Evolutionary conservation across 257 asterid genomes (phyloP).

Genomic region (Nicotiana benthamiana): DNA sequence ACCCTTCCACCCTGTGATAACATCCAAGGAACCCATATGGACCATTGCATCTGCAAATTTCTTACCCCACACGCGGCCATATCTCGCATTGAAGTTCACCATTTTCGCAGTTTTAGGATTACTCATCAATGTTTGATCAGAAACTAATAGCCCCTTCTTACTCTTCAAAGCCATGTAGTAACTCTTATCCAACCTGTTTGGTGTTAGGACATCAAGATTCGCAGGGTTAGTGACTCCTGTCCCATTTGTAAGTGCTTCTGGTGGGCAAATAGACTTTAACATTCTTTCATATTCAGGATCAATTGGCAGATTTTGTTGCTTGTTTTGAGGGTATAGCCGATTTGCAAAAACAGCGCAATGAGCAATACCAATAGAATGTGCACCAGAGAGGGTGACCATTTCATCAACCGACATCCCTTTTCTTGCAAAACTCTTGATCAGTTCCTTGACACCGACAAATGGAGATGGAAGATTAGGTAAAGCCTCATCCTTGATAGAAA

Average conservation of each 20-base stretch:
- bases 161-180: slow-evolving; percentile 33
- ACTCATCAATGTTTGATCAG: slow-evolving; percentile 38
- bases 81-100: slow-evolving; percentile 26
- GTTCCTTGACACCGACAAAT: slow-evolving; percentile 32
- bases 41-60: slow-evolving; percentile 63
- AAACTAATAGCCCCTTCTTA: slow-evolving; percentile 27
- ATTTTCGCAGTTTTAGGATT: slow-evolving; percentile 31
- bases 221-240: slow-evolving; percentile 17
- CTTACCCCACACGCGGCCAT: slow-evolving; percentile 30
- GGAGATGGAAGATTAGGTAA: slow-evolving; percentile 38
- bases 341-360: slow-evolving; percentile 34
- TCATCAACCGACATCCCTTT: slow-evolving; percentile 58
- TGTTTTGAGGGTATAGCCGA: slow-evolving; percentile 32
- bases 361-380: slow-evolving; percentile 51
- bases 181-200: slow-evolving; percentile 32
- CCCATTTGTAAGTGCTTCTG: slow-evolving; percentile 16
- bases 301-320: slow-evolving; percentile 29
- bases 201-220: slow-evolving; percentile 27
- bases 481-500: slow-evolving; percentile 31
- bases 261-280: slow-evolving; percentile 40
- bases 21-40: slow-evolving; percentile 40
- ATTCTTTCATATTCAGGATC: slow-evolving; percentile 18
- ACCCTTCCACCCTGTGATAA: background rate
- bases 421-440: slow-evolving; percentile 27
- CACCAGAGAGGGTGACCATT: slow-evolving; percentile 66